These are phyloP conservation scores for Boletus tomentosulus DNA, from an alignment of 768 basidiomycete genomes.

Conservation along the genomic window DNA sequence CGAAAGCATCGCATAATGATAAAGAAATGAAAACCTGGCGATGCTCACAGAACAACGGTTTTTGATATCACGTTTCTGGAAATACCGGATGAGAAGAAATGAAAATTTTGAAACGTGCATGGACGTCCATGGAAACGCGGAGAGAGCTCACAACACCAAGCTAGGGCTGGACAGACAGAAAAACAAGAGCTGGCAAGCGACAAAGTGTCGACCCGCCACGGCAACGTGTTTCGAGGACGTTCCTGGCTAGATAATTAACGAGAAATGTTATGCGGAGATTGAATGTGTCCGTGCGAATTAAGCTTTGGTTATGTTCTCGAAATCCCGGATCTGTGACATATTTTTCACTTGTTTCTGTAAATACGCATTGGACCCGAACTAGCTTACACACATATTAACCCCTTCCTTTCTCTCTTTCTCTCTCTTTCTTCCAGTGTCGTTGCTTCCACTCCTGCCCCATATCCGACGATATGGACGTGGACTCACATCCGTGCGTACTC, in stretches of 20 bases:
- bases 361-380: conserved; percentile 37
- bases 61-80: conserved; percentile 33
- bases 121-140: conserved; percentile 21
- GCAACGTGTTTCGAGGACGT: conserved; percentile 17
- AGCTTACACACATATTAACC: conserved; percentile 34
- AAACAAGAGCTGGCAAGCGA: not conserved
- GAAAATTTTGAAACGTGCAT: conserved; percentile 22
- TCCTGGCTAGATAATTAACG: conserved; percentile 29
- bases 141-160: too few species aligned
- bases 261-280: conserved; percentile 30
- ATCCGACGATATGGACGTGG: conserved; percentile 16
- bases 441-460: conserved; percentile 1
- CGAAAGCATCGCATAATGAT: conserved; percentile 28
- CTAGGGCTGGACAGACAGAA: not conserved
- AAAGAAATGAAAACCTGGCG: conserved; percentile 28
- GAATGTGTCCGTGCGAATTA: conserved; percentile 32
- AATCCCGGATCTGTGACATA: conserved; percentile 39
- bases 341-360: conserved; percentile 39
- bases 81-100: conserved; percentile 17
- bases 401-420: conserved; percentile 20
- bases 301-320: conserved; percentile 37
- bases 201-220: conserved; percentile 17
- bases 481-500: conserved; percentile 15
- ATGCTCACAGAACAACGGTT: conserved; percentile 29
- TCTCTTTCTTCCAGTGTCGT: conserved; percentile 8